These are phyloP conservation scores for Cordyceps tenuipes DNA, from an alignment of 2,329 filamentous ascomycete species.

Conservation along the genomic window DNA sequence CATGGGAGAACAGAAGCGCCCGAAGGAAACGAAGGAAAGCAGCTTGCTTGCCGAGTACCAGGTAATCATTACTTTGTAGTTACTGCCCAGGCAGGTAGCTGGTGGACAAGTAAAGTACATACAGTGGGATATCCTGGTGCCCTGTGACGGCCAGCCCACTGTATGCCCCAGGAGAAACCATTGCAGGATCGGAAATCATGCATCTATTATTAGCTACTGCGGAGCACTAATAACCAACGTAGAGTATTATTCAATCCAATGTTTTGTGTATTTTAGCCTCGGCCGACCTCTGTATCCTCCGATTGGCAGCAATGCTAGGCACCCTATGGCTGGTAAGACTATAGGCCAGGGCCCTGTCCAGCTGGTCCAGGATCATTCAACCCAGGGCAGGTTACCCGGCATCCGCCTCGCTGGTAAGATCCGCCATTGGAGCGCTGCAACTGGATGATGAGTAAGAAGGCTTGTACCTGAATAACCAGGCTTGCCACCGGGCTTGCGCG, in stretches of 20 bases:
- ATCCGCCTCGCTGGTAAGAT: neutral
- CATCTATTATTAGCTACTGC: neutral
- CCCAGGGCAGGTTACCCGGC: too few species aligned
- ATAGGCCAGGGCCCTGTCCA: neutral
- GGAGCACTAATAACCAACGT: too few species aligned
- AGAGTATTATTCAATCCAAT: too few species aligned
- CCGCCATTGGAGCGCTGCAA: neutral
- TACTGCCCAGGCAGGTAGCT: too few species aligned
- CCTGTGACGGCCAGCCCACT: neutral
- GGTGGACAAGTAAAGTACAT: too few species aligned
- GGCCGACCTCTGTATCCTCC: neutral
- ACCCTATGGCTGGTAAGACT: neutral
- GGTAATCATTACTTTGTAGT: too few species aligned
- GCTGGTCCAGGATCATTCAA: neutral
- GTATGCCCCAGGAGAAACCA: neutral
- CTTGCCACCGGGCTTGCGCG: neutral
- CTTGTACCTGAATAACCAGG: too few species aligned
- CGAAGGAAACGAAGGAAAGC: too few species aligned
- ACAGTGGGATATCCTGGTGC: too few species aligned
- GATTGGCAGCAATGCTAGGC: constrained; percentile 1
- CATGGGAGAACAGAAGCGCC: too few species aligned
- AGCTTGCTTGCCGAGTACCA: too few species aligned
- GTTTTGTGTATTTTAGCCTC: neutral
- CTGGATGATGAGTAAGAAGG: too few species aligned
- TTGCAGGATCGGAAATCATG: constrained; percentile 6